Base-by-base conservation (phyloP, 805 yeast genomes). In the Pichia membranifaciens region DNA sequence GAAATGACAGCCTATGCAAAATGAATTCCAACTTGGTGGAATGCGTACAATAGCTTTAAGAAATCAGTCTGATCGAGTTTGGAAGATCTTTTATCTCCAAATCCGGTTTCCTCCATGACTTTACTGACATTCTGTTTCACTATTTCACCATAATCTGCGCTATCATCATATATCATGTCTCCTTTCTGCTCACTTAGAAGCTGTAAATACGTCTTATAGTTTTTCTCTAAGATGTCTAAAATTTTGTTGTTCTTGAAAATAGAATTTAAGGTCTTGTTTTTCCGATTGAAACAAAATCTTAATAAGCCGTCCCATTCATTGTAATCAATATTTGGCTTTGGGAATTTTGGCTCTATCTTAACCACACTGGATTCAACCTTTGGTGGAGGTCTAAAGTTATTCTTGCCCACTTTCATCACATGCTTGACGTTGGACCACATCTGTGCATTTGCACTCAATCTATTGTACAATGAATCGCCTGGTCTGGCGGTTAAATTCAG, bases 381-480 rank as follows among this genome's bases (percentile, higher is more conserved):
- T 49, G 99, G 99, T 10, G 99, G 99, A 21, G 99, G 99, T 58
- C 96, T 76, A 73, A 93, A 93, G 62, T 93, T 93, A 63, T 93
- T 93, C 62, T 82, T 85, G 21, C 98, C 98, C 28, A 93, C 99
- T 67, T 93, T 93, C 99, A 93, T 93, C 45, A 93, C 87, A 65
- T 93, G 99, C 7, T 95, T 89, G 15, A 93, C 97, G 54, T 87
- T 87, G n/a, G 97, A 96, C 97, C 98, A 93, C 98, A 93, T 91
- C 62, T 93, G 99, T 1, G 93, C 98, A 61, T 93, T 93, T 28
- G 96, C 98, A 29, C 96, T 84, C 46, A 93, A 74, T 60, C 99
- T 78, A 67, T 96, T 89, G 70, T 91, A 93, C 35, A 93, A 72
- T 1, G 87, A 67, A 58, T 93, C 98, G n/a, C 99, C 99, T 0